These are phyloP conservation scores for Aspergillus incahuasiensis DNA, from an alignment of 495 filamentous ascomycete species.

Conservation along the genomic window DNA sequence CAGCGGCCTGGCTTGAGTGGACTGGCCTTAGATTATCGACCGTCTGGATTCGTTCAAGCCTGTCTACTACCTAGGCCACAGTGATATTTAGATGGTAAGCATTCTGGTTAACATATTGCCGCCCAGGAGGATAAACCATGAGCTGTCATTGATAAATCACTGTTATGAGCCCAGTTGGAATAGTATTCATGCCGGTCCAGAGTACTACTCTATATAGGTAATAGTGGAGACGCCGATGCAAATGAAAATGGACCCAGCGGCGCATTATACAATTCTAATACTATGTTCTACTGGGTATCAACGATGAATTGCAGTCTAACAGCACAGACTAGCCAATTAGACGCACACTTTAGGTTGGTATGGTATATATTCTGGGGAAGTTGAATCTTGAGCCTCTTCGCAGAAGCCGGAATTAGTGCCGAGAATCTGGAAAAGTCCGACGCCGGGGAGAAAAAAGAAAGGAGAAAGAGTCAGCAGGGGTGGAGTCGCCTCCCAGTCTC, in stretches of 20 bases:
- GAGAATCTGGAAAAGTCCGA: conserved; percentile 1
- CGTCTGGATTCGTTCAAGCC: background rate
- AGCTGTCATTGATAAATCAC: no score
- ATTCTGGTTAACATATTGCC: no score
- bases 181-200: no score
- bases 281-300: background rate
- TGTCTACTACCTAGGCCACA: no score
- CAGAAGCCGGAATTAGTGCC: background rate
- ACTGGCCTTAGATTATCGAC: no score
- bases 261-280: background rate
- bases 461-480: background rate
- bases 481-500: background rate
- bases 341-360: background rate
- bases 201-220: no score
- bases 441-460: background rate
- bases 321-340: background rate
- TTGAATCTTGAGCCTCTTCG: background rate
- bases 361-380: background rate
- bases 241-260: background rate
- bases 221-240: background rate
- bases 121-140: no score
- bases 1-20: background rate
- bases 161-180: no score
- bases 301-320: background rate
- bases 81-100: no score